Conservation (phyloP, 345 rosid species). For the Gossypioides kirkii region DNA sequence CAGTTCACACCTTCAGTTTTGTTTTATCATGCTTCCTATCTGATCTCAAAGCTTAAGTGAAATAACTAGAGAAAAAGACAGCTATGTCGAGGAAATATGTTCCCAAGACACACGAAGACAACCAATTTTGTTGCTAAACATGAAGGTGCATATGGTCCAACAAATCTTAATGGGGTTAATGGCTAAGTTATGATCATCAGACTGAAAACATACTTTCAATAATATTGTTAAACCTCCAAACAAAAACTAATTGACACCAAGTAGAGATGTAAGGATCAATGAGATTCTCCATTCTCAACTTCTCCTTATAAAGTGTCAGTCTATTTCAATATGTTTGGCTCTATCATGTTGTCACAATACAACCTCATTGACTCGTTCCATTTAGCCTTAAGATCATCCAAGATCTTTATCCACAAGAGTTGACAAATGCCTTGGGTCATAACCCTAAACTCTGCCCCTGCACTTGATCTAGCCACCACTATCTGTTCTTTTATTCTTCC, state of each 20-base stretch:
- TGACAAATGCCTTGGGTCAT: neutral
- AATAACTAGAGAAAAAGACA: slow-evolving; percentile 1
- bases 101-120: neutral
- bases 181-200: neutral
- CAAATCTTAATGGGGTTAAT: neutral
- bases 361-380: neutral
- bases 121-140: neutral
- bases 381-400: neutral
- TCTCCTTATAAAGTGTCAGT: neutral
- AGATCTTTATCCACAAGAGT: neutral
- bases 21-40: neutral
- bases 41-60: neutral
- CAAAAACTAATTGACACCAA: neutral
- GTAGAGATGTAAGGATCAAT: neutral
- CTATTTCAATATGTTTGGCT: neutral
- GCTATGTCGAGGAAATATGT: slow-evolving; percentile 1
- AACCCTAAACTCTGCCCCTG: neutral
- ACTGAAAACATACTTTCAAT: neutral
- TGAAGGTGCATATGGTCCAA: neutral
- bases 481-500: neutral
- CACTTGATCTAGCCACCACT: neutral
- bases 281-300: too few species aligned
- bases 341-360: neutral
- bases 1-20: neutral
- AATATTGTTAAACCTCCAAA: neutral